Base-by-base conservation (phyloP, 306 rosid species). In the Heteromeles arbutifolia region DNA sequence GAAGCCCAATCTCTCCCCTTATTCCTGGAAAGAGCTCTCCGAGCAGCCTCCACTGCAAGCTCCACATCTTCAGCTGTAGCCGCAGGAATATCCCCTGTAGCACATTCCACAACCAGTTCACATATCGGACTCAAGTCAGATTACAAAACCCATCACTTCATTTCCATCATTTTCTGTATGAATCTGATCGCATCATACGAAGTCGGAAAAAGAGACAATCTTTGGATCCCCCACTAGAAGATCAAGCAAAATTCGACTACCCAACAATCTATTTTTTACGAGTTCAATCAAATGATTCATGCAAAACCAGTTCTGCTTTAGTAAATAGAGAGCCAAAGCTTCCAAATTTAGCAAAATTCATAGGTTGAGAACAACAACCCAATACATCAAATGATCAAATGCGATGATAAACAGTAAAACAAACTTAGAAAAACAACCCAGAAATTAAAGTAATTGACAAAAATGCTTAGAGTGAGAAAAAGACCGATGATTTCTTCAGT, bases 11-110 rank as follows among this genome's bases (percentile, higher is more conserved):
- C 99, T 1, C 76, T 80, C 31, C 97, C 98, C 14, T 84, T 87
- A 82, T 95, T 90, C 77, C 91, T 88, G 17, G 88, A 29, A 41
- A 95, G 86, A 21, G 99, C 96, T 15, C 70, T 79, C 70, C 85
- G 83, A 2, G 99, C 99, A 13, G 99, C 97, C 67, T 79, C 87
- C 18, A 95, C 99, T 0, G 97, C 99, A 63, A 84, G 70, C 77
- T 90, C 96, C 15, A 90, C 99, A 78, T 95, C 99, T 74, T 95
- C 99, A 13, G 84, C 85, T 59, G 99, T 95, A 66, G 99, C 99
- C 1, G 96, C 96, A 1, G 99, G 97, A 66, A 95, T 84, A 62
- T 84, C 80, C 12, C 97, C 99, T 92, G 79, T 74, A 81, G 25
- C 77, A 70, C 67, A 83, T 37, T 67, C 64, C 76, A 76, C 4